Evolutionary conservation across 2,329 filamentous ascomycete genomes (phyloP), one percentile per base, ranked within the genome.

Genomic region (Botrytis sinoallii): DNA sequence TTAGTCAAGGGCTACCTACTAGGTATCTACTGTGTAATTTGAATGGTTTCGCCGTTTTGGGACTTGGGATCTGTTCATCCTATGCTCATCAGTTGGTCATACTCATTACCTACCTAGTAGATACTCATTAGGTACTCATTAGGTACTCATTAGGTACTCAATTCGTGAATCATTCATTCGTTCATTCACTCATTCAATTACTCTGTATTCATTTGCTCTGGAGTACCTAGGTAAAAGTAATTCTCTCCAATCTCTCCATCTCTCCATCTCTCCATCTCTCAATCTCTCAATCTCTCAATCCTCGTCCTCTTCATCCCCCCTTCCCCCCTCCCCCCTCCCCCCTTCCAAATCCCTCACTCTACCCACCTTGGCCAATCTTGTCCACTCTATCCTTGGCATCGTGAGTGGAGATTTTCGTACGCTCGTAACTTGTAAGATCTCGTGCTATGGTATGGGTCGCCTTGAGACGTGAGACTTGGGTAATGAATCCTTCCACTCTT

Each of bases 361-460:
- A 22, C 44, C 32, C 48, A 16, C 48, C 25, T 3, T 55, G 48
- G 25, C 25, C 25, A n/a, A n/a, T 55, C 48, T 67, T 67, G 32
- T 22, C 42, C 38, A 52, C 29, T 9, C 32, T n/a, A 72, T 20
- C 70, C 60, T 72, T 66, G 70, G 70, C 70, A 66, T 46, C 32
- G 25, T 42, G 46, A 52, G 70, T 71, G 70, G 70, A 22, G 44
- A 66, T 52, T 18, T 48, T 18, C 44, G 6, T 66, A 38, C 35
- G 9, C 20, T 63, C 55, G 69, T 71, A 46, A 46, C 42, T 52
- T 40, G 57, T 71, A 10, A 48, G 40, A 70, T 42, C 60, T 44
- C 60, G 29, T 18, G 5, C 38, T 52, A 52, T 52, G 48, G 32
- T n/a, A 4, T 32, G 3, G 48, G 48, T 52, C 25, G 48, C 48